Evolutionary conservation across 768 basidiomycete species (phyloP).

Genomic region (Amanita rubescens): DNA sequence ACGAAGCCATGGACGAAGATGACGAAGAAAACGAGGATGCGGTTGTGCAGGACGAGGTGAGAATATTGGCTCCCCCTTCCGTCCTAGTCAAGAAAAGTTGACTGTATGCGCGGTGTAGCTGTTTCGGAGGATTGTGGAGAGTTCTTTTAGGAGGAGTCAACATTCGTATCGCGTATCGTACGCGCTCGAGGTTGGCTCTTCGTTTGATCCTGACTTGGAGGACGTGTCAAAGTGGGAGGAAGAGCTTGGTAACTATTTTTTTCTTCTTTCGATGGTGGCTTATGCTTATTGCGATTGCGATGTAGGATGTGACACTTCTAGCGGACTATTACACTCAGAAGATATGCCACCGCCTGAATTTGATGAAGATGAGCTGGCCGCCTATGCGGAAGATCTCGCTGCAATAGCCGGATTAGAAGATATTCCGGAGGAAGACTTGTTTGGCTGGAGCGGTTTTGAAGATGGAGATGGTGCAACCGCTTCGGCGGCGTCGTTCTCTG

Average conservation of each 20-base stretch:
- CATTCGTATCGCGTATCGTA: slow-evolving; percentile 61
- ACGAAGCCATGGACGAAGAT: slow-evolving; percentile 39
- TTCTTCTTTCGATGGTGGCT: neutral
- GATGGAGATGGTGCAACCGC: slow-evolving; percentile 9
- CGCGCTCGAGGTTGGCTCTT: slow-evolving; percentile 63
- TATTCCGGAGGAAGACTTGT: slow-evolving; percentile 34
- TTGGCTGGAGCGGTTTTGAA: slow-evolving; percentile 27
- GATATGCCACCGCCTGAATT: slow-evolving; percentile 34
- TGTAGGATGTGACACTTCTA: slow-evolving; percentile 6
- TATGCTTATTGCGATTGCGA: neutral
- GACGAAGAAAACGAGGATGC: slow-evolving; percentile 54
- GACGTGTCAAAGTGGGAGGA: slow-evolving; percentile 55
- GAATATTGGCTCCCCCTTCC: slow-evolving; percentile 15
- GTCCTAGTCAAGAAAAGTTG: neutral
- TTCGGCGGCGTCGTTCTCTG: neutral
- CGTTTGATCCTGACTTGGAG: slow-evolving; percentile 68
- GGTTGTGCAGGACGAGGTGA: slow-evolving; percentile 58
- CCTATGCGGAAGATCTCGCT: slow-evolving; percentile 51
- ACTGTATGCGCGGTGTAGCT: slow-evolving; percentile 34
- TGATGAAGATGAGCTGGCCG: slow-evolving; percentile 50
- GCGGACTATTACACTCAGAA: slow-evolving; percentile 8
- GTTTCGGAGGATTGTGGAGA: slow-evolving; percentile 57
- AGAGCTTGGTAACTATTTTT: slow-evolving; percentile 27
- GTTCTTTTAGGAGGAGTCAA: slow-evolving; percentile 37
- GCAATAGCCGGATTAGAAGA: slow-evolving; percentile 42